Base-by-base conservation (phyloP, 345 rosid species). In the Sisymbrium irio region DNA sequence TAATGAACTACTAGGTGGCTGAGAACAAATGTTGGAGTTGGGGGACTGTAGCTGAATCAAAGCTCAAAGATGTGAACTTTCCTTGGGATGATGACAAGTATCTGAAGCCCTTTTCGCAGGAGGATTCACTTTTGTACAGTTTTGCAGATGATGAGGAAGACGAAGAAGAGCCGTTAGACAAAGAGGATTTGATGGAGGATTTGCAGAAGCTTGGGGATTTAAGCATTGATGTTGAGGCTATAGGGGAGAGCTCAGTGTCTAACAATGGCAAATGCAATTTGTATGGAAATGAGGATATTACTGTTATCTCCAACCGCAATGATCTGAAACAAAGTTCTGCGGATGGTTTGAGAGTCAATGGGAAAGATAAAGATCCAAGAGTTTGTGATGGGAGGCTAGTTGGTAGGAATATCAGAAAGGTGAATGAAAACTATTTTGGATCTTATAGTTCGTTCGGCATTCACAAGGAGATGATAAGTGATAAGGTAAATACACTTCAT, bases 381-480 rank as follows among this genome's bases (percentile, higher is more conserved):
- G 69, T 47, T 62, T 56, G 72, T 78, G 17, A 72, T 53, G 71
- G 79, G 39, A 85, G 72, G 67, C 73, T 77, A 71, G 76, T 42
- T 64, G 76, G 80, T 66, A 85, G 77, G 75, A 80, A 83, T 74
- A 71, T 85, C 50, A 84, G 82, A 81, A 87, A 80, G 75, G 89
- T 86, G 56, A 85, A 92, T 60, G 94, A 90, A 63, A 82, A 70
- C 79, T 95, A 95, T 82, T 92, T 92, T 87, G 91, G 89, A 14
- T 81, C 99, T 37, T 95, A 89, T 69, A 90, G 96, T 79, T 88
- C 97, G 4, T 95, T 86, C 33, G 90, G 93, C 44, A 90, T 95
- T 75, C 97, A 92, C 71, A 82, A 85, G 78, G 98, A 92, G 81
- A 92, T 91, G 97, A 77, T 92, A 63, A 82, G 93, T 59, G 96